Evolutionary conservation across 441 rosid genomes (phyloP).

Genomic region (Raphanus hybrid): DNA sequence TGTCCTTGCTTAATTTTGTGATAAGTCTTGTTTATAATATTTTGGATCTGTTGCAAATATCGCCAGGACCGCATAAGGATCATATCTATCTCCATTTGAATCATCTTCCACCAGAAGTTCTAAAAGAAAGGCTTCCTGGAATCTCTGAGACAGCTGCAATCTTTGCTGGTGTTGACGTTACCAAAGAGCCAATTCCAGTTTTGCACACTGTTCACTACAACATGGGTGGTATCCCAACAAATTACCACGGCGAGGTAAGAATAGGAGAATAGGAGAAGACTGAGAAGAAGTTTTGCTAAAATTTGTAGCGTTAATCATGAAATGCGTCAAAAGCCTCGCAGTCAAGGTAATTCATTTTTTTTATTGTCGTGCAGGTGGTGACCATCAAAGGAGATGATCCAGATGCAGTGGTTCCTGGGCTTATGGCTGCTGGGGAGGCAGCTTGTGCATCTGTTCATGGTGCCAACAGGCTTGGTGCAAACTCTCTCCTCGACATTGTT

Average conservation of each 20-base stretch:
- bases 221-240: constrained; percentile 98
- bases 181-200: constrained; percentile 97
- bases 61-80: constrained; percentile 87
- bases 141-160: constrained; percentile 99
- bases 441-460: too few species aligned
- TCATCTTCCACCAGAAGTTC: constrained; percentile 96
- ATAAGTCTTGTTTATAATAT: too few species aligned
- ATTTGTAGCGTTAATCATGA: constrained; percentile 4
- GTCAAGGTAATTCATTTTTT: neutral
- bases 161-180: constrained; percentile 98
- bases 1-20: too few species aligned
- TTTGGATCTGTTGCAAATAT: constrained; percentile 11
- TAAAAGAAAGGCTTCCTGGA: constrained; percentile 98
- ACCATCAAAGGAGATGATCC: constrained; percentile 48
- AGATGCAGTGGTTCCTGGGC: too few species aligned
- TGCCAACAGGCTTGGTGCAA: too few species aligned
- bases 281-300: neutral
- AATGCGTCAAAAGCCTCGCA: neutral
- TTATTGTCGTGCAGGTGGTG: constrained; percentile 58
- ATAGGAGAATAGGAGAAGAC: constrained; percentile 4
- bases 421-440: too few species aligned
- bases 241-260: constrained; percentile 87
- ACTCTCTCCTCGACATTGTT: too few species aligned
- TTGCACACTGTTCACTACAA: constrained; percentile 95
- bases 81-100: constrained; percentile 48